A percentile compares a stretch with the other conserved stretches of the same genome.
Evolutionary conservation across 352 stramenopile species (phyloP).

Genomic region (Phytophthora sansomeana): DNA sequence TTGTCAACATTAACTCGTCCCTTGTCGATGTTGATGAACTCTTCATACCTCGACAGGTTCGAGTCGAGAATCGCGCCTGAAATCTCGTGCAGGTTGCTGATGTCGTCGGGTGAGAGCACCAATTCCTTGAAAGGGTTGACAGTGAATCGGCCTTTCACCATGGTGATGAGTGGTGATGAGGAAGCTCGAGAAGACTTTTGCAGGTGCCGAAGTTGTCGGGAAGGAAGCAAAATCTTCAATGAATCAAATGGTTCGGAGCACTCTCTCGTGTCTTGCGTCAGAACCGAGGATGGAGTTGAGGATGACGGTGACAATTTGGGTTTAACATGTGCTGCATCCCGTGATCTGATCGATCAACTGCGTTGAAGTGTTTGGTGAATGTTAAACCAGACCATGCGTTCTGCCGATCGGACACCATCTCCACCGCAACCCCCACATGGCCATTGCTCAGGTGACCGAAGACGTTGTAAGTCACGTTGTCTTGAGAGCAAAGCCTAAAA

Average conservation of each 20-base stretch:
- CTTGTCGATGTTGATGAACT: slow-evolving; percentile 38
- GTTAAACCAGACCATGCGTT: slow-evolving; percentile 26
- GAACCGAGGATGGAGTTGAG: not conserved
- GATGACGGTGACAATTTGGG: not conserved
- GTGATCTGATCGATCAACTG: slow-evolving; percentile 14
- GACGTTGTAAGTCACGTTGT: slow-evolving; percentile 1
- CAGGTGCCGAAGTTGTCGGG: slow-evolving; percentile 11
- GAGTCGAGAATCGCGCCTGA: slow-evolving; percentile 35
- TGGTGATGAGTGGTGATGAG: not conserved
- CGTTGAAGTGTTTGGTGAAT: not conserved
- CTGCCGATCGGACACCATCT: too few species aligned
- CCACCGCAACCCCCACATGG: slow-evolving; percentile 9
- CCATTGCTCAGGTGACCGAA: slow-evolving; percentile 23
- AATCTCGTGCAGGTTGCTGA: slow-evolving; percentile 40
- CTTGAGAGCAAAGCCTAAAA: not conserved
- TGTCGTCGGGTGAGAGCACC: slow-evolving; percentile 28
- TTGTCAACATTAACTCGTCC: slow-evolving; percentile 15
- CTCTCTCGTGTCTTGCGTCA: not conserved
- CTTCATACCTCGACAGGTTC: slow-evolving; percentile 41
- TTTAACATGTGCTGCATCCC: slow-evolving; percentile 25
- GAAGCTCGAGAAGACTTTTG: not conserved
- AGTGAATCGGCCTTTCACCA: slow-evolving; percentile 46
- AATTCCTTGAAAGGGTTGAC: slow-evolving; percentile 47
- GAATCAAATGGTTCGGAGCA: not conserved
- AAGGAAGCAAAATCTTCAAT: slow-evolving; percentile 30